Base-by-base conservation (phyloP, 192 early-diverging fungal genomes). In the Spizellomyces sp. region DNA sequence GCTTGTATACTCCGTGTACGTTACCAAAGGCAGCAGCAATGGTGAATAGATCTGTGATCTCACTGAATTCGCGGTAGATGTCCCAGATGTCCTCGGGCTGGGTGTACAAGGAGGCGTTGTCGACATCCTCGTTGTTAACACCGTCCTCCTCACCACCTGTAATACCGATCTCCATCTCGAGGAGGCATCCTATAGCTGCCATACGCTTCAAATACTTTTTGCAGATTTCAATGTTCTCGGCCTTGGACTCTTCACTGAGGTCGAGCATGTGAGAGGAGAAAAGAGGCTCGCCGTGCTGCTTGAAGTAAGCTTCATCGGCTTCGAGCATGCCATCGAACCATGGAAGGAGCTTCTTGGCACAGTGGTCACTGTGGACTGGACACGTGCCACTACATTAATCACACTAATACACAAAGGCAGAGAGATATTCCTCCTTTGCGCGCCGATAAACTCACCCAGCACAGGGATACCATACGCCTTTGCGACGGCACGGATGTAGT, bases 81-180 rank as follows among this genome's bases (percentile, higher is more conserved):
- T 98, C 94, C 85, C 91, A 93, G 72, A 98, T 92, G 75, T 98
- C 96, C 79, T 95, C 92, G 17, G 96, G 95, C 78, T 96, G 94
- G 19, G 95, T 96, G 87, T 98, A 98, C 9, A 98, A 88, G 17
- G 90, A 71, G 66, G 90, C 87, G 78, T 94, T 95, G 79, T 98
- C 95, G 62, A 95, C 94, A 27, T 84, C 81, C 75, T 92, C 89
- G 86, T 98, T 96, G 89, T 96, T 93, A 63, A 98, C 96, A 81
- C 96, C 96, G 79, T 98, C 96, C 82, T 98, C 96, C 85, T 98
- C 96, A 74, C 96, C 96, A 80, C 96, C 95, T 42, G 94, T 96
- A 79, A 97, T 95, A 82, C 96, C 96, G 62, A 98, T 96, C 86
- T 98, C 96, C 93, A 98, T 98, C 86, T 98, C 96, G 67, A 98